These are phyloP conservation scores for Aurantiochytrium sp. DNA, from an alignment of 108 stramenopile genomes.

Conservation along the genomic window DNA sequence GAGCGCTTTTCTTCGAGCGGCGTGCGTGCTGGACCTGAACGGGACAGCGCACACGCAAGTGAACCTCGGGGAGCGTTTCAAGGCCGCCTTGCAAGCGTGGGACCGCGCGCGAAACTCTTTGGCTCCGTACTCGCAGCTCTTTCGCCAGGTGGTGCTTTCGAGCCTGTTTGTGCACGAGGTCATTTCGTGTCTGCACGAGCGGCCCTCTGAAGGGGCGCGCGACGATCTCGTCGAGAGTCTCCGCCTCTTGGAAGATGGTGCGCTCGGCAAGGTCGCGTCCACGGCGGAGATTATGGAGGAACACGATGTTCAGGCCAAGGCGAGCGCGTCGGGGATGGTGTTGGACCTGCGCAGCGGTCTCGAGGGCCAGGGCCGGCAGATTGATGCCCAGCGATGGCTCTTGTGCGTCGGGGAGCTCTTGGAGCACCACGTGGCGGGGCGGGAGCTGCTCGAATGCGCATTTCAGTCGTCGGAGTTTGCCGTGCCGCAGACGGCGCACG, in stretches of 20 bases:
- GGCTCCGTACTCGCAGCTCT: neutral
- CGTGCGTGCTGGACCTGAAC: neutral
- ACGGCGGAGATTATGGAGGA: too few relatives aligned
- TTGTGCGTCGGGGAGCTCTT: neutral
- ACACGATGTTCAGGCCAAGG: neutral
- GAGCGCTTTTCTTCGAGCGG: neutral
- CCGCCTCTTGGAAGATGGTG: too few relatives aligned
- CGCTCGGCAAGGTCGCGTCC: too few relatives aligned
- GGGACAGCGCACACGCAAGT: neutral
- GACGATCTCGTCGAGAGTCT: too few relatives aligned
- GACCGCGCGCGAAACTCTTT: neutral
- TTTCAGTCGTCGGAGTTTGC: neutral
- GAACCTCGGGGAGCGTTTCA: neutral
- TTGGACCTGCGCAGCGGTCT: neutral
- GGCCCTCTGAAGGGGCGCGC: too few relatives aligned
- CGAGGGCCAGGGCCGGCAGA: neutral
- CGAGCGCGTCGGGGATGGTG: neutral
- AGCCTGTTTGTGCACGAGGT: too few relatives aligned
- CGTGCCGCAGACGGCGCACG: neutral
- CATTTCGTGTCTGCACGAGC: too few relatives aligned
- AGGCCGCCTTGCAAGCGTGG: neutral
- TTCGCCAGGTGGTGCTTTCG: neutral
- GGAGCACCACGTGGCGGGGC: neutral
- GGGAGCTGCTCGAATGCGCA: neutral
- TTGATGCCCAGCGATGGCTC: neutral